Conservation (phyloP, 1,284 basidiomycete genomes). For the Boletellus deceptivus region DNA sequence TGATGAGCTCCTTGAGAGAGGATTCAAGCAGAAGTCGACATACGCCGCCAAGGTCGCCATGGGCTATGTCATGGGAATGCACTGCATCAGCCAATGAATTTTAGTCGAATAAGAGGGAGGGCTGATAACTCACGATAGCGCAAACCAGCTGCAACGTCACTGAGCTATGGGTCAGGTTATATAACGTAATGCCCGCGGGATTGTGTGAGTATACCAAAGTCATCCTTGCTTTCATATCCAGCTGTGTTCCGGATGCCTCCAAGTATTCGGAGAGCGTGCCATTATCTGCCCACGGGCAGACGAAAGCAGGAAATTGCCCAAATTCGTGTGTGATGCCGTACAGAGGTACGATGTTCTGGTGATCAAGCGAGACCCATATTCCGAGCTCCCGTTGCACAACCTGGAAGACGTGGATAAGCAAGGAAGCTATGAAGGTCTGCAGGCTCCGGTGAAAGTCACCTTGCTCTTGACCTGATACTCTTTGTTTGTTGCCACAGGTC, state of each 20-base stretch:
- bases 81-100: conserved; percentile 16
- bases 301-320: conserved; percentile 42
- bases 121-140: conserved; percentile 17
- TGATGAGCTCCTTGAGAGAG: background rate
- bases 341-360: conserved; percentile 41
- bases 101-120: background rate
- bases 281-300: conserved; percentile 49
- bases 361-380: conserved; percentile 42
- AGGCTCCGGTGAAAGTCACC: conserved; percentile 1
- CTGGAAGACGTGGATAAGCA: conserved; percentile 18
- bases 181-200: background rate
- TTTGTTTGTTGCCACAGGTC: conserved; percentile 31
- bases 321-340: conserved; percentile 40
- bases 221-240: conserved; percentile 19
- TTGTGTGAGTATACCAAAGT: conserved; percentile 11
- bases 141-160: conserved; percentile 24
- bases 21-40: conserved; percentile 2
- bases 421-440: background rate
- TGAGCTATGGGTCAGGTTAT: conserved; percentile 16
- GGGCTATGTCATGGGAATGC: conserved; percentile 20
- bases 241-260: conserved; percentile 23
- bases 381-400: conserved; percentile 39
- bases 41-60: conserved; percentile 30
- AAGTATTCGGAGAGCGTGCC: conserved; percentile 46
- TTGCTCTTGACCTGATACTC: conserved; percentile 36